Evolutionary conservation across 164 flowering plant genomes (phyloP).

Genomic region (Euptelea pleiosperma): DNA sequence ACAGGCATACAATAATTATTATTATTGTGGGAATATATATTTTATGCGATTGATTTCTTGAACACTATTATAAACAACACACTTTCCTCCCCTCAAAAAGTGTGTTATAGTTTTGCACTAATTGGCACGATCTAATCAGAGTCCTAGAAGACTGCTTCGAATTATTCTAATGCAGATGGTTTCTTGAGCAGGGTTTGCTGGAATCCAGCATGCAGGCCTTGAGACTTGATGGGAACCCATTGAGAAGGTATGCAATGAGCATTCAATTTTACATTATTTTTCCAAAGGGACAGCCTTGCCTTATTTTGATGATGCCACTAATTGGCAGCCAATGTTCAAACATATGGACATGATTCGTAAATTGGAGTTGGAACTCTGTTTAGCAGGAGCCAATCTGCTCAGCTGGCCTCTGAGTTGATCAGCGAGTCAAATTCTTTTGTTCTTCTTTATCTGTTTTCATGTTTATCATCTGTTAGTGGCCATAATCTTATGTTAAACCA

Average conservation of each 20-base stretch:
- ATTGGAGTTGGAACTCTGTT: neutral
- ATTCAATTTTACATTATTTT: neutral
- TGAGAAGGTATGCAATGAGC: slow-evolving; percentile 61
- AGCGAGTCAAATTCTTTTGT: no score
- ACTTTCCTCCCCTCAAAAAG: neutral
- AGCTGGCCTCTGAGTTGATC: neutral
- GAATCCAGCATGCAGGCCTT: slow-evolving; percentile 76
- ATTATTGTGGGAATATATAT: no score
- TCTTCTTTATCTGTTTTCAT: no score
- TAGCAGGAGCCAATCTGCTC: neutral
- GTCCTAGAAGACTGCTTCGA: neutral
- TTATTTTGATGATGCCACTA: no score
- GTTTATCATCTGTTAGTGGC: no score
- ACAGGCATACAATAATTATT: no score
- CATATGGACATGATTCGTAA: no score
- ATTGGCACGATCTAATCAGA: neutral
- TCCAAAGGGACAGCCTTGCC: neutral
- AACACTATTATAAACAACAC: no score
- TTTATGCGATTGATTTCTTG: no score
- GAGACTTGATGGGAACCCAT: slow-evolving; percentile 88
- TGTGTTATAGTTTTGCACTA: neutral
- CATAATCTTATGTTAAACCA: no score
- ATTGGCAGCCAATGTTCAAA: no score
- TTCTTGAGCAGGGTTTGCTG: slow-evolving; percentile 70
- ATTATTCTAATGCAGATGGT: slow-evolving; percentile 4